Evolutionary conservation across 2,329 filamentous ascomycete species (phyloP), one percentile per base, ranked within the genome.

Genomic region (Aspergillus sp.): DNA sequence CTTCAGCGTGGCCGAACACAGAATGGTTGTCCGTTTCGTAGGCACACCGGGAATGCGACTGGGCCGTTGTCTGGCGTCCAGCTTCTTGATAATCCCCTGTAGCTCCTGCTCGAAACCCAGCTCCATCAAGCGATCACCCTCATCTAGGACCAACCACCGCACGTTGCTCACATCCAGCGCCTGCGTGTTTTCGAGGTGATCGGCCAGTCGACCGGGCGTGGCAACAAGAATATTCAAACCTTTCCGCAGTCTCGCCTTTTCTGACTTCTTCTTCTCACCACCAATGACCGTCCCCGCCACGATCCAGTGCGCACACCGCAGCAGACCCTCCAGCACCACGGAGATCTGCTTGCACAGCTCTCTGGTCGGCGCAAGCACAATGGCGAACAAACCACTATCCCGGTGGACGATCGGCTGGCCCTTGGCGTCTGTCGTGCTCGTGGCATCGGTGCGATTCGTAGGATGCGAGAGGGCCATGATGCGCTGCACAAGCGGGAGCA

Each of bases 121-220:
- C 67, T 99, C 94, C 93, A 99, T 96, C 68, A 99, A 77, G n/a
- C 94, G 83, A 78, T 99, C 94, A 26, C 94, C 94, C 73, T 99
- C 94, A 64, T 99, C 94, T 5, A 99, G 80, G 2, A 99, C 86
- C 20, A 99, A 76, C 94, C 94, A 99, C 54, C 93, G 82, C 4
- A 96, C 93, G 19, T 87, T 92, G 63, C 88, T 89, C 38, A 97
- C 85, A 58, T 94, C 89, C 48, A 99, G 77, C 0, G 87, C 90
- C 70, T 96, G 85, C 0, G 94, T 99, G 66, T 96, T 90, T 61
- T 95, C 87, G 45, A 99, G 75, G 72, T 99, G 94, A 75, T 99
- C 94, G 3, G 86, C 88, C 53, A 99, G 77, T 55, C 94, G 84
- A 64, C 94, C 94, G 0, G 94, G 94, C 0, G 94, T 99, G 3